These are phyloP conservation scores for Hypoxylon sp. DNA, from an alignment of 2,329 filamentous ascomycete species.

Conservation along the genomic window DNA sequence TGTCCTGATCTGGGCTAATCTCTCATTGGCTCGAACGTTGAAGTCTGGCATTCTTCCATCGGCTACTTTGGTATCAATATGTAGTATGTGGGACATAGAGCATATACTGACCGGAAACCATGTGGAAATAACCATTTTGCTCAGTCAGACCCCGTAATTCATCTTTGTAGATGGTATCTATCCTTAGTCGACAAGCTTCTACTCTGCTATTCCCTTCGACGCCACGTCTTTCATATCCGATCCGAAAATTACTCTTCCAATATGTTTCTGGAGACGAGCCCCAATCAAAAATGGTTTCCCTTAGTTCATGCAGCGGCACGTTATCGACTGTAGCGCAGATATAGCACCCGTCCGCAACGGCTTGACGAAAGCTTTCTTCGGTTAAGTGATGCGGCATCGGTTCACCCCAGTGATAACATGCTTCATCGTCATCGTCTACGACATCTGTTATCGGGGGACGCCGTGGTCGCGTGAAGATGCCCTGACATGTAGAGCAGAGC, in stretches of 20 bases:
- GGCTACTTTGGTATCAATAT: not conserved
- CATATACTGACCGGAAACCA: conserved; percentile 1
- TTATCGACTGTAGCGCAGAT: conserved; percentile 3
- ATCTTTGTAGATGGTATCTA: not conserved
- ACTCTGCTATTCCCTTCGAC: not conserved
- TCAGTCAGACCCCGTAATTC: not conserved
- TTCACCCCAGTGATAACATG: not conserved
- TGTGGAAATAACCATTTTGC: not conserved
- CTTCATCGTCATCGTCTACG: not conserved
- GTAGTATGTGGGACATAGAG: not conserved
- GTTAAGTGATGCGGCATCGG: conserved; percentile 1
- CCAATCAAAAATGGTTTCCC: no score
- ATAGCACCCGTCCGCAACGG: conserved; percentile 3
- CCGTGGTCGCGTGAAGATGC: not conserved
- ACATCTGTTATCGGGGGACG: not conserved
- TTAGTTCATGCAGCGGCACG: not conserved
- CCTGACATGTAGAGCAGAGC: conserved; percentile 11
- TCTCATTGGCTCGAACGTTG: not conserved
- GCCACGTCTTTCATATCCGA: no score
- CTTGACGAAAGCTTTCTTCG: conserved; percentile 8
- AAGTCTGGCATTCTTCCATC: not conserved
- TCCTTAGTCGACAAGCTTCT: not conserved
- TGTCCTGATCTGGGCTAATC: not conserved
- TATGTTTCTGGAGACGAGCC: not conserved
- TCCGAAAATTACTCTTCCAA: not conserved